Evolutionary conservation across 352 stramenopile species (phyloP).

Genomic region (Pythium periplocum): DNA sequence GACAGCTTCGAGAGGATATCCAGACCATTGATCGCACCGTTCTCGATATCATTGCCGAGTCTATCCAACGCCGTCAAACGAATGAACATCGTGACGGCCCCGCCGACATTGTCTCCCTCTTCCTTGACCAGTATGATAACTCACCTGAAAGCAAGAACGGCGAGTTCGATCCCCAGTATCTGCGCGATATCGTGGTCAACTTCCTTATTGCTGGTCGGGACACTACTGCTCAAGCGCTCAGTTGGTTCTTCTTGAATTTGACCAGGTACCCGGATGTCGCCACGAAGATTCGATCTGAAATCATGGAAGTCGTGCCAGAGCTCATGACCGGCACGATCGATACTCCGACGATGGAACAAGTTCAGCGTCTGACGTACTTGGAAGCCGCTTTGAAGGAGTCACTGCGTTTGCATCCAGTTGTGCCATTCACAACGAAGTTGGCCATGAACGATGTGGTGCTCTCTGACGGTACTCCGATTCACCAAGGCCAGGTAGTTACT

Average conservation of each 20-base stretch:
- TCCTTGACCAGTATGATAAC: constrained; percentile 30
- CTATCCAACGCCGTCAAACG: constrained; percentile 15
- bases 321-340: background rate
- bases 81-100: background rate
- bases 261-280: constrained; percentile 36
- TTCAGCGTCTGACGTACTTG: constrained; percentile 33
- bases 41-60: constrained; percentile 35
- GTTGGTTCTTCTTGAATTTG: constrained; percentile 66
- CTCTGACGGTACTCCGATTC: constrained; percentile 19
- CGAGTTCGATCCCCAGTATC: constrained; percentile 26
- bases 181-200: constrained; percentile 66
- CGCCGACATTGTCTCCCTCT: constrained; percentile 47
- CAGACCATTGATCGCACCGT: constrained; percentile 42
- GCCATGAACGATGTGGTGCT: constrained; percentile 20
- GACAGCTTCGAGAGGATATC: constrained; percentile 27
- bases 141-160: background rate
- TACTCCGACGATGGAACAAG: constrained; percentile 27
- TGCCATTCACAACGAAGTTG: constrained; percentile 23
- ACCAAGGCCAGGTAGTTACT: constrained; percentile 26
- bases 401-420: constrained; percentile 28
- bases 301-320: constrained; percentile 11
- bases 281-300: constrained; percentile 36
- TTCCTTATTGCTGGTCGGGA: constrained; percentile 76
- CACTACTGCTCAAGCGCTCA: constrained; percentile 60
- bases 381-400: constrained; percentile 33